Evolutionary conservation across 257 asterid species (phyloP), one percentile per base, ranked within the genome.

Genomic region (Ilex asprella): DNA sequence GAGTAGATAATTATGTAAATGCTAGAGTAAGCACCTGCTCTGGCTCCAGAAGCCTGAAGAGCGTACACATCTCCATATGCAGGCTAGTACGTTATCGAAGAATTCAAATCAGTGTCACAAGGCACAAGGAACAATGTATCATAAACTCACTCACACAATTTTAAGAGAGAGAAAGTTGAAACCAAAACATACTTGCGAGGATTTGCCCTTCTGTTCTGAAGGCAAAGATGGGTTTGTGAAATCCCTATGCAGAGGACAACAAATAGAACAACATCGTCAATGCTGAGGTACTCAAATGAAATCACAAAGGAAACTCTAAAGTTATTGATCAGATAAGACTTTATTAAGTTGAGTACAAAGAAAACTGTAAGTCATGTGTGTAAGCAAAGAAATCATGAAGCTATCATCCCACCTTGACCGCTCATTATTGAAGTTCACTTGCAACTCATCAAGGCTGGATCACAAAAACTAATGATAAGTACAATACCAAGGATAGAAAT

Each of bases 151-250:
- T 57, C 21, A 51, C 61, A 59, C 10, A 57, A 67, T n/a, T 39
- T 14, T 31, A 66, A 56, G 59, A 57, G 43, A 50, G 58, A 61
- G 51, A 46, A 66, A 21, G 59, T 59, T 76, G 78, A 72, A 70
- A 67, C 78, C 62, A 58, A 55, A 41, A 80, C 71, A 61, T 93
- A 89, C 99, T 67, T 84, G 99, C 66, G 94, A 70, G 57, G 96
- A 77, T 74, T 84, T 87, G 60, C 97, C 99, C 90, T 84, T 89
- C 68, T 87, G 99, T 74, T 93, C 99, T 58, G 96, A 85, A 67
- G 97, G 97, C 75, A 89, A 77, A 72, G 88, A 75, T 56, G 97
- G 96, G 77, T 89, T 89, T 55, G 99, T 93, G 78, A 87, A 93
- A 76, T 93, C 99, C 94, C 97, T 93, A 72, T 29, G 54, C 53